Percentiles rank a stretch among this genome's conserved stretches.
These are phyloP conservation scores for Neurospora tetraspora DNA, from an alignment of 495 filamentous ascomycete species.

Conservation along the genomic window DNA sequence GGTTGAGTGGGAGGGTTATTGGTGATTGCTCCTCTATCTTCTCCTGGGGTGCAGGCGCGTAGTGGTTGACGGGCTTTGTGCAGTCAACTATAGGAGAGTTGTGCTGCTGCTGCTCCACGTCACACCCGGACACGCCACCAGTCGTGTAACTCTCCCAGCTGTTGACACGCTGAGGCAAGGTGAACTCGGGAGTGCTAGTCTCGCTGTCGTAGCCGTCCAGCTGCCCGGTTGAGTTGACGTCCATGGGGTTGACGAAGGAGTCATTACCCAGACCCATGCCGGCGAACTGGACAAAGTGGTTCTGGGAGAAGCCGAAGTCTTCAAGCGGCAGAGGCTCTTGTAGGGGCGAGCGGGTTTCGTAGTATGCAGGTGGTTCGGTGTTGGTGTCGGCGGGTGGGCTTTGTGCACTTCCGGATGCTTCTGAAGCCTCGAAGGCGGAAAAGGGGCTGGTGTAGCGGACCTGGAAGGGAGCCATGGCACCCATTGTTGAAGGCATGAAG, in stretches of 20 bases:
- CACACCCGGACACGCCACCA: conserved; percentile 2
- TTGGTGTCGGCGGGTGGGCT: conserved; percentile 29
- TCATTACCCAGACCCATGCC: conserved; percentile 16
- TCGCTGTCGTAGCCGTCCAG: conserved; percentile 23
- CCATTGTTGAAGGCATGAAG: conserved; percentile 8
- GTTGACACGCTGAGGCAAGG: conserved; percentile 2
- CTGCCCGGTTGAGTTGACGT: conserved; percentile 28
- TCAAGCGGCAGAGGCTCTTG: conserved; percentile 9
- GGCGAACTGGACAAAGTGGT: conserved; percentile 15
- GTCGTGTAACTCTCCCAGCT: conserved; percentile 13
- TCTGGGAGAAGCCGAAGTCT: conserved; percentile 9
- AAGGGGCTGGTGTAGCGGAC: conserved; percentile 23
- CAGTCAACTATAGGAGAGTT: background rate
- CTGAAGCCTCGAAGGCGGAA: conserved; percentile 22
- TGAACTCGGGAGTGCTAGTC: conserved; percentile 7
- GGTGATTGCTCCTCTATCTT: conserved; percentile 16
- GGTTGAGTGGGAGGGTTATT: conserved; percentile 11
- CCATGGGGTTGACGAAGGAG: conserved; percentile 27
- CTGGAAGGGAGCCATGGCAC: conserved; percentile 11
- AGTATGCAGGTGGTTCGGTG: conserved; percentile 16
- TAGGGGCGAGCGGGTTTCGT: conserved; percentile 27
- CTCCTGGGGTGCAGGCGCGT: conserved; percentile 18
- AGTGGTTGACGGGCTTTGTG: conserved; percentile 13
- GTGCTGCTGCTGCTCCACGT: conserved; percentile 3
- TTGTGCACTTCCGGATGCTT: conserved; percentile 24